Conservation (phyloP, 805 yeast genomes). For the Saccharomyces paradoxus region DNA sequence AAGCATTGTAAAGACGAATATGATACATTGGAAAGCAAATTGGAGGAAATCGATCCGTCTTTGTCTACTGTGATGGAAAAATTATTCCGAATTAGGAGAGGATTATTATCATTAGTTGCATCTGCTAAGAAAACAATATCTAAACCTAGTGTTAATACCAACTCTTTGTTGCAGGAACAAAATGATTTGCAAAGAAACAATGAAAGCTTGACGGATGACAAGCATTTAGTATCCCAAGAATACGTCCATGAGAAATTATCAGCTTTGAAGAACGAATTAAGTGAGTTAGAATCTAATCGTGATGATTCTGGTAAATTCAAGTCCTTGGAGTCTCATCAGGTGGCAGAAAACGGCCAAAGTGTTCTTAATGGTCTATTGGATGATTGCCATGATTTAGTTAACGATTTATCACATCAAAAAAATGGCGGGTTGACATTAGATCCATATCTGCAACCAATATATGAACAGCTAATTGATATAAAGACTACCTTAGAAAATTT, state of each 20-base stretch:
- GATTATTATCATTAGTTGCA: slow-evolving; percentile 46
- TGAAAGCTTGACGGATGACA: slow-evolving; percentile 6
- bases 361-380: slow-evolving; percentile 70
- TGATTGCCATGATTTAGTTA: slow-evolving; percentile 69
- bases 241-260: slow-evolving; percentile 26
- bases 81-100: slow-evolving; percentile 56
- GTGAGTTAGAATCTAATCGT: slow-evolving; percentile 40
- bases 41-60: slow-evolving; percentile 45
- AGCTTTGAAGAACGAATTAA: slow-evolving; percentile 33
- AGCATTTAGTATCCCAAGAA: slow-evolving; percentile 13
- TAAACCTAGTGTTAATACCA: slow-evolving; percentile 2
- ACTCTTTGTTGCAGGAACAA: slow-evolving; percentile 1
- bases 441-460: slow-evolving; percentile 48
- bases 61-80: slow-evolving; percentile 46
- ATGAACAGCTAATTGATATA: slow-evolving; percentile 53
- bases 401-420: slow-evolving; percentile 49
- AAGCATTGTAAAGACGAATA: slow-evolving; percentile 53
- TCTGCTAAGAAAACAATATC: slow-evolving; percentile 21
- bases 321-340: slow-evolving; percentile 30
- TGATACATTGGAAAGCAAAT: slow-evolving; percentile 45
- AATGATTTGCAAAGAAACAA: slow-evolving; percentile 1
- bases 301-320: slow-evolving; percentile 50
- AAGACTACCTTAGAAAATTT: slow-evolving; percentile 73
- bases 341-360: slow-evolving; percentile 34
- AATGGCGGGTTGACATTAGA: slow-evolving; percentile 34